phyloP scores from a whole-genome alignment of 2,329 filamentous ascomycete species.

The Pseudocercospora cruenta region DNA sequence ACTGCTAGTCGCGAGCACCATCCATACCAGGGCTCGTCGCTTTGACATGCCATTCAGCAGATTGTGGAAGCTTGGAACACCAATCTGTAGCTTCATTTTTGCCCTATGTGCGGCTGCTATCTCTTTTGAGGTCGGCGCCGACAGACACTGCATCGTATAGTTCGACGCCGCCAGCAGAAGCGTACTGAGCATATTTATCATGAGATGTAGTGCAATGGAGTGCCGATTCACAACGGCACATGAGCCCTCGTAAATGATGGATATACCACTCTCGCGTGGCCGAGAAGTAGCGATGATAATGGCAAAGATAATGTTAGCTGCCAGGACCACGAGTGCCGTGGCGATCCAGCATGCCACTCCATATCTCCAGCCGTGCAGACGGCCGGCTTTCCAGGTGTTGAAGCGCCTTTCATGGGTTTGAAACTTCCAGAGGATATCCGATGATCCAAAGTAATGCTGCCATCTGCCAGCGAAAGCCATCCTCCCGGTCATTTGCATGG shows the following conservation, averaged over 20 bases:
- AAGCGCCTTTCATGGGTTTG: no score
- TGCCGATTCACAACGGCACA: neutral
- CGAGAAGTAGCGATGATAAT: no score
- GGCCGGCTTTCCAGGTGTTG: no score
- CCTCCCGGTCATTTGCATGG: no score
- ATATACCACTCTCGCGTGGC: neutral
- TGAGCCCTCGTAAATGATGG: neutral
- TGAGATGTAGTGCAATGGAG: neutral
- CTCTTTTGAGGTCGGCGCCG: neutral
- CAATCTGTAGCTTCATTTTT: neutral
- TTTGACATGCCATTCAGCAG: neutral
- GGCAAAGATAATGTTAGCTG: no score
- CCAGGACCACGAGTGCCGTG: no score
- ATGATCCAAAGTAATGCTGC: no score
- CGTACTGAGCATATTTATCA: neutral
- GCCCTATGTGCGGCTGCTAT: neutral
- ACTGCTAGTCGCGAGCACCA: neutral
- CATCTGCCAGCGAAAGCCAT: no score
- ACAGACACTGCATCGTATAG: neutral
- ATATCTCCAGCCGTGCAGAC: no score
- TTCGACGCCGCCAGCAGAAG: neutral
- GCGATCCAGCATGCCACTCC: no score
- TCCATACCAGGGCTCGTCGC: neutral
- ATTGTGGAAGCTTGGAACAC: neutral
- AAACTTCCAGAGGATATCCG: no score